Evolutionary conservation across 345 rosid genomes (phyloP), one percentile per base, ranked within the genome.

Genomic region (Murraya paniculata): DNA sequence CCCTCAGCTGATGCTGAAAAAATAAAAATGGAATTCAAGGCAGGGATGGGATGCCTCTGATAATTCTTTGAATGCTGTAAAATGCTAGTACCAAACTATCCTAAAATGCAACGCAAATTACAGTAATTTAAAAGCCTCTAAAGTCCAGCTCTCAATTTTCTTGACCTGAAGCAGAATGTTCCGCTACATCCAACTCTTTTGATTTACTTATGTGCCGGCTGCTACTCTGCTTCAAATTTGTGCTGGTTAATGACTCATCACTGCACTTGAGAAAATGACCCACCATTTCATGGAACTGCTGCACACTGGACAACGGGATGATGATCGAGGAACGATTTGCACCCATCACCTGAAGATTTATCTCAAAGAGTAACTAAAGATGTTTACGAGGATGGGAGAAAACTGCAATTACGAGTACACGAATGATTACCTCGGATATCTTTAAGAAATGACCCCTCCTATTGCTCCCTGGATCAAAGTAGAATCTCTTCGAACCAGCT

Each of bases 231-330:
- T 25, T 48, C 31, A 25, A 33, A n/a, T 16, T 67, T 36, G 53
- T 36, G 55, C 57, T 1, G 33, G 24, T 19, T 8, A 30, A 8
- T 36, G 33, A 35, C 10, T 35, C 2, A 14, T 33, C 24, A 0
- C 8, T 58, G 30, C 16, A 10, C n/a, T 24, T 18, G 21, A 72
- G 50, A 38, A 72, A 58, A 72, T 57, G 19, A 58, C 76, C 65
- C 64, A 72, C 14, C 53, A 7, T 72, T 72, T 72, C 76, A 14
- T 58, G 65, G 66, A 73, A 73, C 76, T 73, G 76, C 31, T 73
- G 64, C 76, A 73, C 4, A 7, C 28, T 35, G 4, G 55, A 18
- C 55, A 14, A 21, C 36, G 66, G 76, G 65, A 72, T 24, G 18
- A 58, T n/a, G 45, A 72, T 57, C 7, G 62, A 35, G 50, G 19